Evolutionary conservation across 1,284 basidiomycete species (phyloP), one percentile per base, ranked within the genome.

Genomic region (Sporisorium graminicola): DNA sequence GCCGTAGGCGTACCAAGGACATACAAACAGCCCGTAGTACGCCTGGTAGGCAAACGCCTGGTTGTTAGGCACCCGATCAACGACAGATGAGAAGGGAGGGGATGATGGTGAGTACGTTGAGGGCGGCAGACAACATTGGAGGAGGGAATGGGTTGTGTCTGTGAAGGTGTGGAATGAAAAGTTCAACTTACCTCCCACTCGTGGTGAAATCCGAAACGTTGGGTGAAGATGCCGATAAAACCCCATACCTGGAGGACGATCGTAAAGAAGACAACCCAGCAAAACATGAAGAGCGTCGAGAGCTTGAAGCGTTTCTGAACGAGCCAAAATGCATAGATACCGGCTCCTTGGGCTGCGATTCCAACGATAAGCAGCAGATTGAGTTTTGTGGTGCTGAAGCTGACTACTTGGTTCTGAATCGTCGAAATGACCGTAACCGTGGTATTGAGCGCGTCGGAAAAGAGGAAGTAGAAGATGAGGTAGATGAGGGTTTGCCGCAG

Each of bases 231-330:
- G 1, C 93, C 93, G 54, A 94, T 88, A 90, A 93, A 92, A 20
- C 93, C 93, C 93, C 93, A 94, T 2, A 93, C 87, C 0, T 92
- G 92, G 53, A 94, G 92, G 31, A 93, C 55, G 47, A 93, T 89
- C 5, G 92, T 92, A 12, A 92, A 90, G 1, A 92, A 88, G 78
- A 92, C 92, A 7, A 92, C 93, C 1, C 92, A 89, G 20, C 90
- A 86, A 80, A 94, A 93, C 91, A 65, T 66, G 55, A 10, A 54
- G 26, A 63, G 35, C 13, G 93, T 94, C 18, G 90, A 88, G 53
- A 94, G 90, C 85, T 91, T 91, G 88, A 89, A 92, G 68, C 91
- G 89, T 60, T 87, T 89, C 86, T 95, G 93, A 60, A 94, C 90
- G 78, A 91, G 91, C 92, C 92, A 94, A 83, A 79, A 77, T 0